These are phyloP conservation scores for Schizochytrium sp. DNA, from an alignment of 108 stramenopile genomes.

Conservation along the genomic window DNA sequence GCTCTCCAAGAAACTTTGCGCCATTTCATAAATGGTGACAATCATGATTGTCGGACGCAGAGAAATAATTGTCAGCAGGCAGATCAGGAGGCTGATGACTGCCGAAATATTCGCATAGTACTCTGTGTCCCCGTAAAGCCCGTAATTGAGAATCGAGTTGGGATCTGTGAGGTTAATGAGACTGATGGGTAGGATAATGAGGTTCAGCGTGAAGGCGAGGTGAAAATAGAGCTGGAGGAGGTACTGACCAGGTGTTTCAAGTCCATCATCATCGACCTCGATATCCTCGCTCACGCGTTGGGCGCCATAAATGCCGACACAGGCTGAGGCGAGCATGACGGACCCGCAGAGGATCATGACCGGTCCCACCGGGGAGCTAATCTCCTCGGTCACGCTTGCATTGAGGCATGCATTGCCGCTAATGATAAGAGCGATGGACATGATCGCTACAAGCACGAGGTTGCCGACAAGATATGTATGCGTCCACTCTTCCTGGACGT, in stretches of 20 bases:
- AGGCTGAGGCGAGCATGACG: not conserved
- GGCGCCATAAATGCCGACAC: not conserved
- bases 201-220: not conserved
- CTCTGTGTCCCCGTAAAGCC: not conserved
- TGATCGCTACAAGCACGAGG: not conserved
- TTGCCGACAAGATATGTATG: not conserved
- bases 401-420: not conserved
- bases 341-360: not conserved
- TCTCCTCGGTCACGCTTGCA: not conserved
- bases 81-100: not conserved
- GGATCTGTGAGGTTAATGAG: not conserved
- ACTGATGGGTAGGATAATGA: not conserved
- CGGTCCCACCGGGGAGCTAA: not conserved
- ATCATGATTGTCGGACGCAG: not conserved
- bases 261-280: not conserved
- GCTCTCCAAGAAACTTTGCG: not conserved
- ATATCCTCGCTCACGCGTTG: not conserved
- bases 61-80: not conserved
- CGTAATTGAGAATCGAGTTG: not conserved
- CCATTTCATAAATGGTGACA: not conserved
- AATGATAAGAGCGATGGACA: not conserved
- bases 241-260: not conserved
- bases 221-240: not conserved
- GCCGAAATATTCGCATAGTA: not conserved
- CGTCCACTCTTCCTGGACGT: not conserved